Base-by-base conservation (phyloP, 2,329 filamentous ascomycete species). In the Epicoccum nigrum region DNA sequence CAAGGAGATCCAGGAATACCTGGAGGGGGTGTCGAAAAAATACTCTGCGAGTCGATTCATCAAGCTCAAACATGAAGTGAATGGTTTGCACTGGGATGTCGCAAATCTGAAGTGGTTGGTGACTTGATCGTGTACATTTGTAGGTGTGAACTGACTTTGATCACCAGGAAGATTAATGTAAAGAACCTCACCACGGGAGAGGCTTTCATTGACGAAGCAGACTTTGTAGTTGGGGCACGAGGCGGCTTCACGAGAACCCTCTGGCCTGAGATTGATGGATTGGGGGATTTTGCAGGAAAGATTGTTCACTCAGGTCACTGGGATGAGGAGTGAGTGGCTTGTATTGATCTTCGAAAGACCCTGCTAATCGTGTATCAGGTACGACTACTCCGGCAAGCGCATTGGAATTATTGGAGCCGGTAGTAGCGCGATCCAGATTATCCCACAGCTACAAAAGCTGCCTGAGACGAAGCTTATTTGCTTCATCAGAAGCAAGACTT, bases 381-480 rank as follows among this genome's bases (percentile, higher is more conserved):
- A 68, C 25, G 65, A 72, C 39, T 70, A 66, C 39, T 54, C 55
- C 4, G 59, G 66, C 37, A 73, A 73, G 45, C 59, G 65, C n/a
- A 56, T 73, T 17, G 70, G 63, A 3, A 67, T 73, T 2, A 72
- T 73, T 20, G 70, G 70, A 4, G 64, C 65, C 7, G 69, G 71
- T 15, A 64, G 68, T 27, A 73, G 70, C 12, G 73, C 74, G 0
- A 77, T 77, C 15, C 73, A 76, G 40, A 76, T 76, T 16, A 70
- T 77, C 3, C 67, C 70, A 2, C 67, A 67, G 2, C 67, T 78
- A 2, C 76, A 74, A 59, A 64, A 64, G 7, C 32, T 73, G 12
- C 40, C 65, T 4, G 65, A 63, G 5, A 69, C 69, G 0, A 62
- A 70, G 11, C 53, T 71, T 7, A 59, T 56, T 15, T 64, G 61